Conservation (phyloP, 495 filamentous ascomycete genomes). For the Penicillium lividum region DNA sequence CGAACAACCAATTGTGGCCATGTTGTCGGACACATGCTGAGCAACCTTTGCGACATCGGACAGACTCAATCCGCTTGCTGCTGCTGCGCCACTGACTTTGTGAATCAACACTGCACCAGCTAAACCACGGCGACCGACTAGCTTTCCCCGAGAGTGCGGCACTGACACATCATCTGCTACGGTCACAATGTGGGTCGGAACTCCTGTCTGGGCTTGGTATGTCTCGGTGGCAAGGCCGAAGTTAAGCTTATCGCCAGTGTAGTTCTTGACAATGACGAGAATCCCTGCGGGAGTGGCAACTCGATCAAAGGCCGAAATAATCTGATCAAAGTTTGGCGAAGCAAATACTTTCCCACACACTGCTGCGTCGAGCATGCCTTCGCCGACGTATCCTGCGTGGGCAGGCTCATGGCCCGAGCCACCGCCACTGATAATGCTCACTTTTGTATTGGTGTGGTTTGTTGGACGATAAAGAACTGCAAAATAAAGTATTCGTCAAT, state of each 20-base stretch:
- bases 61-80: conserved; percentile 3
- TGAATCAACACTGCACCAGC: conserved; percentile 13
- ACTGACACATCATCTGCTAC: conserved; percentile 19
- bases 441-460: conserved; percentile 6
- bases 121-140: conserved; percentile 11
- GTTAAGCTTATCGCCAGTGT: conserved; percentile 20
- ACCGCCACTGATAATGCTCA: conserved; percentile 21
- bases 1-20: conserved; percentile 17
- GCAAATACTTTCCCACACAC: conserved; percentile 18
- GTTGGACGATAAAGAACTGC: conserved; percentile 11
- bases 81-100: conserved; percentile 17
- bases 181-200: conserved; percentile 8
- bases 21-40: conserved; percentile 16
- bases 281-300: conserved; percentile 13
- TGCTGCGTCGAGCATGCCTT: conserved; percentile 19
- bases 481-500: background rate
- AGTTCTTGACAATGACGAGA: conserved; percentile 18
- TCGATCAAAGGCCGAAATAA: conserved; percentile 11
- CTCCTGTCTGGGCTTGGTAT: conserved; percentile 10
- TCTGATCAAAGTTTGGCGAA: conserved; percentile 17
- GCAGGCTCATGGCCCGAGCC: conserved; percentile 20
- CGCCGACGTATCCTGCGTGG: conserved; percentile 17
- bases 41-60: conserved; percentile 10
- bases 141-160: conserved; percentile 9
- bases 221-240: conserved; percentile 19